Evolutionary conservation across 2,329 filamentous ascomycete species (phyloP), one percentile per base, ranked within the genome.

Genomic region (Pestalotiopsis sp.): DNA sequence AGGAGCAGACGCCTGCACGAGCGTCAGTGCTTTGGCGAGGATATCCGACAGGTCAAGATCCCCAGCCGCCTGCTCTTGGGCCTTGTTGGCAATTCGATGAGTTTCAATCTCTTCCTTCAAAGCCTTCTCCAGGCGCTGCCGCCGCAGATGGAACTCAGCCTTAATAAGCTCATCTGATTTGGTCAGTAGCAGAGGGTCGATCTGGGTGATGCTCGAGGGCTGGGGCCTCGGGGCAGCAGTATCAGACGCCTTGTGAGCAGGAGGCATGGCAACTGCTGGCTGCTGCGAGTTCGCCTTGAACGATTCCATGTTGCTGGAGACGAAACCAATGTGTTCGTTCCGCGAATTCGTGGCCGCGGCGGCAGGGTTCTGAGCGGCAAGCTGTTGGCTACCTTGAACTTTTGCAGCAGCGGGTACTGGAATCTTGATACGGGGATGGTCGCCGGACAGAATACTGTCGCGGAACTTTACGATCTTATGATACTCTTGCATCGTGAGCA

Each of bases 101-200:
- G 92, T 88, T 69, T 95, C 92, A 73, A 92, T 82, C 79, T 97
- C 92, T 66, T 97, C 92, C 79, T 89, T 91, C 74, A 98, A 81
- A 45, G 86, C 83, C 72, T 91, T 90, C 81, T 98, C 96, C 75
- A 98, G 84, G 72, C 92, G 89, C 80, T 95, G 90, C 71, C 95
- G 90, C 80, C 94, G 93, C 71, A 95, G 81, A 78, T 92, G 89
- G 70, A 93, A 84, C 81, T 97, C 94, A 76, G 94, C 93, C 82
- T 90, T 92, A 77, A 96, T 90, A 73, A 97, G 85, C 77, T 93
- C 90, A 77, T 94, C 92, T 73, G 94, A 95, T 81, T 97, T 97
- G 77, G 93, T 91, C 79, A 97, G 86, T 74, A 97, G 86, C 70
- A 97, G 90, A 64, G 94, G 93, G 79, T 97, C 90, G 82, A 96